These are phyloP conservation scores for Exophiala xenobiotica DNA, from an alignment of 2,329 filamentous ascomycete genomes.

Conservation along the genomic window DNA sequence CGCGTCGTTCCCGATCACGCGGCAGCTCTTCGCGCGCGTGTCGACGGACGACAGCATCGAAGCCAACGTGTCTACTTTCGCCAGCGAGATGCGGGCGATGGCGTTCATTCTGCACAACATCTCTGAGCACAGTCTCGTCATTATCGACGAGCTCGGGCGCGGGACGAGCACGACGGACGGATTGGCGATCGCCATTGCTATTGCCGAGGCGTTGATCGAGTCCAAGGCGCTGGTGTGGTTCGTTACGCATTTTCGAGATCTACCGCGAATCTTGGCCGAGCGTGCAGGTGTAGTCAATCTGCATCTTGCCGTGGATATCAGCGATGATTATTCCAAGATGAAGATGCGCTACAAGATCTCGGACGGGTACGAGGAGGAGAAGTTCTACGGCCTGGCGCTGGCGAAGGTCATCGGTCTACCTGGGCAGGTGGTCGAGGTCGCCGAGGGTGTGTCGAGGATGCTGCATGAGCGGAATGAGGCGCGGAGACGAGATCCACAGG, in stretches of 20 bases:
- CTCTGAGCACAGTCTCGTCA: slow-evolving; percentile 70
- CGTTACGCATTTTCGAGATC: slow-evolving; percentile 84
- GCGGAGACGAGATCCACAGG: slow-evolving; percentile 59
- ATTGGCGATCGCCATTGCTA: slow-evolving; percentile 81
- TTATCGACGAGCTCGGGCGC: slow-evolving; percentile 89
- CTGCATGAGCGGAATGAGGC: slow-evolving; percentile 60
- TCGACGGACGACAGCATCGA: slow-evolving; percentile 86
- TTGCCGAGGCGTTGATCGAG: slow-evolving; percentile 82
- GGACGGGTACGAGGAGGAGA: slow-evolving; percentile 67
- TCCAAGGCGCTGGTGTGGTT: slow-evolving; percentile 84
- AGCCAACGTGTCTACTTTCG: slow-evolving; percentile 89
- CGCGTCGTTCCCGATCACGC: slow-evolving; percentile 75
- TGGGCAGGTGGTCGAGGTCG: slow-evolving; percentile 62
- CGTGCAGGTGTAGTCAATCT: slow-evolving; percentile 78
- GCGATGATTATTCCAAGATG: slow-evolving; percentile 51
- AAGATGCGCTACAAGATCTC: slow-evolving; percentile 85
- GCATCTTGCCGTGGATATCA: slow-evolving; percentile 72
- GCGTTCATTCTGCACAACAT: slow-evolving; percentile 88
- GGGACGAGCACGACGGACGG: slow-evolving; percentile 89
- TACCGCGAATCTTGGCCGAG: slow-evolving; percentile 72
- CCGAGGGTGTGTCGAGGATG: slow-evolving; percentile 63
- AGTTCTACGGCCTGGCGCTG: slow-evolving; percentile 81
- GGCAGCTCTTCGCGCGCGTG: slow-evolving; percentile 82
- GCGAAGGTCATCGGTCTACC: slow-evolving; percentile 76
- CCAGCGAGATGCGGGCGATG: slow-evolving; percentile 92